These are phyloP conservation scores for Lablab purpureus DNA, from an alignment of 306 rosid genomes.

Conservation along the genomic window DNA sequence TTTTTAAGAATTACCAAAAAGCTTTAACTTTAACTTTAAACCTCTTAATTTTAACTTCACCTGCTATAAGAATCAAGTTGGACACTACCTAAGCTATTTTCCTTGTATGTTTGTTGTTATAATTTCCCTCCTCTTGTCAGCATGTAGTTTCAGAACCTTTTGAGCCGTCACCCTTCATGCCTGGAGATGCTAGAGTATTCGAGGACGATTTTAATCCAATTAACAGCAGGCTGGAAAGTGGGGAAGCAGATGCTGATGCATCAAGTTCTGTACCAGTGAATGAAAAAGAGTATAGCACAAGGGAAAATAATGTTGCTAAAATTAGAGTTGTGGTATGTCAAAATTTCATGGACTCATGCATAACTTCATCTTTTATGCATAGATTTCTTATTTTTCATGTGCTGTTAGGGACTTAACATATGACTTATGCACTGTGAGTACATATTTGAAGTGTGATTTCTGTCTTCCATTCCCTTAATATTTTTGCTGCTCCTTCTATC, in stretches of 20 bases:
- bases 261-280: slow-evolving; percentile 55
- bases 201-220: slow-evolving; percentile 67
- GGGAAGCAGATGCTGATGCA: slow-evolving; percentile 70
- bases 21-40: not conserved
- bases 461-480: slow-evolving; percentile 19
- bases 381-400: slow-evolving; percentile 24
- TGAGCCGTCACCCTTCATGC: slow-evolving; percentile 93
- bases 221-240: slow-evolving; percentile 65
- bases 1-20: not conserved
- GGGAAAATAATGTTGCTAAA: slow-evolving; percentile 92
- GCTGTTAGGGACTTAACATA: slow-evolving; percentile 19
- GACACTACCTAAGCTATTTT: not conserved
- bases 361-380: slow-evolving; percentile 4
- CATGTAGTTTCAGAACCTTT: slow-evolving; percentile 88
- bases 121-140: slow-evolving; percentile 54
- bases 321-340: slow-evolving; percentile 97
- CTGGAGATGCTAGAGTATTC: slow-evolving; percentile 72
- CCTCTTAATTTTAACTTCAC: not conserved
- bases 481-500: slow-evolving; percentile 1
- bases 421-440: slow-evolving; percentile 23
- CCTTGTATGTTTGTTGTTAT: slow-evolving; percentile 36
- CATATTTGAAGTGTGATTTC: slow-evolving; percentile 28
- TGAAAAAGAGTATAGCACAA: slow-evolving; percentile 76
- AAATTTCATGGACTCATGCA: slow-evolving; percentile 3
- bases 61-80: not conserved